Evolutionary conservation across 345 rosid species (phyloP), one percentile per base, ranked within the genome.

Genomic region (Lagerstroemia speciosa): DNA sequence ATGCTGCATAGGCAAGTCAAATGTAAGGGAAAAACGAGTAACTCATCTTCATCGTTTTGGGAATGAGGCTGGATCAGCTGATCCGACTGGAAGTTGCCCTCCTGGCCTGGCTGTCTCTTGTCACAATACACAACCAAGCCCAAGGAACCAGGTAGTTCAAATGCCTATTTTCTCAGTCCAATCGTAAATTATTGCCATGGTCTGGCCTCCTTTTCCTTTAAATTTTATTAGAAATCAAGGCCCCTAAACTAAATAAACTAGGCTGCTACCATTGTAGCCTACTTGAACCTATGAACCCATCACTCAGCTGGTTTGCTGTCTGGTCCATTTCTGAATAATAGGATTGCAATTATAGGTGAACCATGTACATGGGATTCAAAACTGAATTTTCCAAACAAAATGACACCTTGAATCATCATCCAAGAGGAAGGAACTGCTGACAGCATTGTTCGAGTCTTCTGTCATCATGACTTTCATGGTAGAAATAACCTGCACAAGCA

Each of bases 361-460:
- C 6, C 33, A 27, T 2, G 26, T 22, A 52, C 62, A 45, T 10
- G 19, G 30, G 61, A 37, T 65, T 12, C 41, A 50, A 26, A 48
- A 31, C 3, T 67, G 62, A 57, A 26, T 52, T 46, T 33, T 6
- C 30, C 38, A 50, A 22, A 36, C 37, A 46, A 67, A 7, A 55
- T 32, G 57, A 43, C 81, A 94, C 99, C 99, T 94, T 16, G 99
- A 94, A 75, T 94, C 99, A 61, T 94, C 98, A n/a, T 94, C 99
- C 70, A 94, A 73, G 69, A 94, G 87, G 78, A 92, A 94, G 34
- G 99, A 94, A 80, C 91, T 88, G 84, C 97, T 89, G 53, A 91
- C 96, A 15, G 97, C 96, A 63, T 87, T 89, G 86, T 86, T 92
- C 0, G 98, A 86, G 82, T 89, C 96, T 75, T 94, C 99, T 0